These are phyloP conservation scores for Trichothecium roseum DNA, from an alignment of 2,329 filamentous ascomycete species.

Conservation along the genomic window DNA sequence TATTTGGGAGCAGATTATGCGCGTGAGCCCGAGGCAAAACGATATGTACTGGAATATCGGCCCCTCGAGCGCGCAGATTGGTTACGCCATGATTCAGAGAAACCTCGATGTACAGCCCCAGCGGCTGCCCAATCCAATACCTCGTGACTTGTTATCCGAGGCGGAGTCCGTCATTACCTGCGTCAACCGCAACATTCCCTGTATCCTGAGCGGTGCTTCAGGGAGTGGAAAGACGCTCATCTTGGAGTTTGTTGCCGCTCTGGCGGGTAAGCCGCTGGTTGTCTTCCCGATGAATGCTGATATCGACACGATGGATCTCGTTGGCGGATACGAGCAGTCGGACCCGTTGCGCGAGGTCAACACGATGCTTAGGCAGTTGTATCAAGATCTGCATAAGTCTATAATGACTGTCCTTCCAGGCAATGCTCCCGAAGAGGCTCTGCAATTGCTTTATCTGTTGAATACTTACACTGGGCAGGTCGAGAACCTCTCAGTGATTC, in stretches of 20 bases:
- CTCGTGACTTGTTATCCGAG: slow-evolving; percentile 47
- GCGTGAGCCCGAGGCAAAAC: slow-evolving; percentile 36
- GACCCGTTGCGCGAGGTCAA: slow-evolving; percentile 69
- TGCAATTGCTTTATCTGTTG: slow-evolving; percentile 42
- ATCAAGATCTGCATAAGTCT: slow-evolving; percentile 38
- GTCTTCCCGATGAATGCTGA: slow-evolving; percentile 89
- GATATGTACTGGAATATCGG: slow-evolving; percentile 66
- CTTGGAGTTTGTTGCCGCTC: slow-evolving; percentile 68
- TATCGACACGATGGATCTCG: slow-evolving; percentile 92
- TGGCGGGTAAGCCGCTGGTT: slow-evolving; percentile 64
- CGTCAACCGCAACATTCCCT: slow-evolving; percentile 76
- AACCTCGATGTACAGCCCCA: slow-evolving; percentile 42
- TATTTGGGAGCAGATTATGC: slow-evolving; percentile 59
- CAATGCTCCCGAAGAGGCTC: slow-evolving; percentile 32
- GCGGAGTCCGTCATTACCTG: slow-evolving; percentile 84
- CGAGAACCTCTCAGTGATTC: slow-evolving; percentile 25
- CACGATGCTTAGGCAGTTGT: slow-evolving; percentile 37
- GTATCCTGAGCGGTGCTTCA: slow-evolving; percentile 76
- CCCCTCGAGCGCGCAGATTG: slow-evolving; percentile 61
- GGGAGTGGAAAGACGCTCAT: slow-evolving; percentile 81
- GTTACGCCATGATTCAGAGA: slow-evolving; percentile 60
- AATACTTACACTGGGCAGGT: slow-evolving; percentile 27
- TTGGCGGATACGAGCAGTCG: slow-evolving; percentile 92
- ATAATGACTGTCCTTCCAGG: slow-evolving; percentile 38
- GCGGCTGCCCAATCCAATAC: slow-evolving; percentile 36